Percentiles rank a stretch among this genome's conserved stretches.
Conservation (phyloP, 2,329 filamentous ascomycete species). For the Conoideocrella luteorostrata region DNA sequence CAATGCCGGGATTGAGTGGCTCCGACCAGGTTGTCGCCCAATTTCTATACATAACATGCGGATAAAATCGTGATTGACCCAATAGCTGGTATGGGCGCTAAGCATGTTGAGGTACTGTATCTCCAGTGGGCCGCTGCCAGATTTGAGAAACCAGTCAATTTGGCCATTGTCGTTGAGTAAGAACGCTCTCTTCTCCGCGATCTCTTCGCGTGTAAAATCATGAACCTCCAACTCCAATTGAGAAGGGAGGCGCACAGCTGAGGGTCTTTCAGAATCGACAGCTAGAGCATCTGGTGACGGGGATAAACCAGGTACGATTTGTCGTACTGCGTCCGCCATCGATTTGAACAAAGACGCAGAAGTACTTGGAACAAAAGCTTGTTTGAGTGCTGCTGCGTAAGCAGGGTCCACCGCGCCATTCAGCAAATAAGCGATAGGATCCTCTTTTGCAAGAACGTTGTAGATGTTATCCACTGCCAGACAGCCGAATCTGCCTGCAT, state of each 20-base stretch:
- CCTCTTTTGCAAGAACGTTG: constrained; percentile 70
- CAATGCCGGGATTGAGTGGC: constrained; percentile 50
- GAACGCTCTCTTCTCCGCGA: constrained; percentile 82
- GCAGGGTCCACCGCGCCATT: constrained; percentile 82
- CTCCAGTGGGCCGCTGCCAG: constrained; percentile 79
- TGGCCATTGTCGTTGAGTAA: constrained; percentile 95
- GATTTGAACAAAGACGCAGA: constrained; percentile 59
- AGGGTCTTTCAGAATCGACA: constrained; percentile 28
- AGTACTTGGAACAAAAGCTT: constrained; percentile 71
- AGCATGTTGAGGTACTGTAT: constrained; percentile 98
- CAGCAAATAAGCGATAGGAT: constrained; percentile 82
- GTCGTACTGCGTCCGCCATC: constrained; percentile 55
- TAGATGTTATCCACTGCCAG: constrained; percentile 94
- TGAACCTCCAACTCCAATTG: constrained; percentile 91
- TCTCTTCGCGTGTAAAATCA: constrained; percentile 86
- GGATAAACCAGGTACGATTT: constrained; percentile 50
- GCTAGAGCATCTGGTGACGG: constrained; percentile 22
- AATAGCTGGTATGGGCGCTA: constrained; percentile 91
- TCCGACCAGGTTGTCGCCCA: constrained; percentile 64
- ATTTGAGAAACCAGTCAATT: constrained; percentile 82
- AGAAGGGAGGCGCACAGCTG: constrained; percentile 45
- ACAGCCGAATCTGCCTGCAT: constrained; percentile 77
- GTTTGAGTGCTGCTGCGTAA: constrained; percentile 71
- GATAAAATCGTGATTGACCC: constrained; percentile 82
- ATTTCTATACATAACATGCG: constrained; percentile 84